These are phyloP conservation scores for Kondoa subrosea DNA, from an alignment of 768 basidiomycete species.

Conservation along the genomic window DNA sequence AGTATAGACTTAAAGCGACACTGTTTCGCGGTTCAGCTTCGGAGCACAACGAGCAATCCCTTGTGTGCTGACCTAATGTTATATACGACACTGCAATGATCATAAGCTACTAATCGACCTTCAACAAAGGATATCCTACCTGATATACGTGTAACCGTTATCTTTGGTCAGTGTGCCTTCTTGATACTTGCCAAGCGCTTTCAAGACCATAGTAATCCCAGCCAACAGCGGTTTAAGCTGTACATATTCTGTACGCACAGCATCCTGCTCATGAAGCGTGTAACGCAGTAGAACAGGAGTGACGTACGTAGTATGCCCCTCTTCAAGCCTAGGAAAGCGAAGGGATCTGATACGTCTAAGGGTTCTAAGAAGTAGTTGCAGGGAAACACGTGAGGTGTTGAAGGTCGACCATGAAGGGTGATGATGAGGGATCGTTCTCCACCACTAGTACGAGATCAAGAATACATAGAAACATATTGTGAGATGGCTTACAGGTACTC, in stretches of 20 bases:
- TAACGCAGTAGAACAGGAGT: conserved; percentile 11
- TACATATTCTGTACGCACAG: conserved; percentile 62
- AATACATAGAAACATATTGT: no score
- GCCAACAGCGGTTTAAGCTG: conserved; percentile 88
- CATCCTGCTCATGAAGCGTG: conserved; percentile 2
- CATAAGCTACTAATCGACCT: not conserved
- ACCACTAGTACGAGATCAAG: conserved; percentile 39
- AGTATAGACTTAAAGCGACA: conserved; percentile 66
- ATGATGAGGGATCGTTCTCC: conserved; percentile 88
- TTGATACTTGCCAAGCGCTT: conserved; percentile 49
- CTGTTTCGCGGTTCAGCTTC: conserved; percentile 34
- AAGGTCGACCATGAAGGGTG: conserved; percentile 72
- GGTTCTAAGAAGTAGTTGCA: conserved; percentile 63
- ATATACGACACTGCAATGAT: conserved; percentile 18
- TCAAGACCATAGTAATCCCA: conserved; percentile 63
- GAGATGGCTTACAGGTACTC: conserved; percentile 42
- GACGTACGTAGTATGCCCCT: conserved; percentile 78
- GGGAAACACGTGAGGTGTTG: conserved; percentile 74
- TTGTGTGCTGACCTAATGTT: conserved; percentile 18
- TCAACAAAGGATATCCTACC: not conserved
- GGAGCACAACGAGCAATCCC: not conserved
- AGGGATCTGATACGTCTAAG: conserved; percentile 85
- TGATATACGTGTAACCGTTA: conserved; percentile 26
- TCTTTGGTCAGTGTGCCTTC: conserved; percentile 16
- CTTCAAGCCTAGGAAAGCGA: conserved; percentile 82